Conservation (phyloP, 2,329 filamentous ascomycete genomes). For the Pleoardoris graminearum region DNA sequence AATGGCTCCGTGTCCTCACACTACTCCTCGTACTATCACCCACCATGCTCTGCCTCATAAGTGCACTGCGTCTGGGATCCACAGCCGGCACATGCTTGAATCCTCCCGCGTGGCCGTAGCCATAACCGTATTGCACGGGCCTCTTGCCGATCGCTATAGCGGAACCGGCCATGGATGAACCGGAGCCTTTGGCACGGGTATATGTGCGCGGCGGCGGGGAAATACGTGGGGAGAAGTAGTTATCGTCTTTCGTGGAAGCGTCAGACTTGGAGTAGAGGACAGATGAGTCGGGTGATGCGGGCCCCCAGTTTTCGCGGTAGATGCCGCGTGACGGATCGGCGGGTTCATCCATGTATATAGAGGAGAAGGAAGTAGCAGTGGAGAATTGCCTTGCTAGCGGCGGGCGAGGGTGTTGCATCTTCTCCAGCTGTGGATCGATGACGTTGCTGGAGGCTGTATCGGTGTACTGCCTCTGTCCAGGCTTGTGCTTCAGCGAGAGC, state of each 20-base stretch:
- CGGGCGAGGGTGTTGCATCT: slow-evolving; percentile 43
- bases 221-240: slow-evolving; percentile 10
- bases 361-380: slow-evolving; percentile 38
- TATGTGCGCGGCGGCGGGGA: slow-evolving; percentile 20
- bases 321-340: slow-evolving; percentile 23
- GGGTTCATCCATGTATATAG: slow-evolving; percentile 35
- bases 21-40: slow-evolving; percentile 33
- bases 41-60: slow-evolving; percentile 28
- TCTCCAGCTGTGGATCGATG: slow-evolving; percentile 38
- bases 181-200: slow-evolving; percentile 5
- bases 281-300: slow-evolving; percentile 24
- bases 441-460: slow-evolving; percentile 31
- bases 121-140: slow-evolving; percentile 23
- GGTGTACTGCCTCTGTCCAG: slow-evolving; percentile 6
- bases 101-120: slow-evolving; percentile 13
- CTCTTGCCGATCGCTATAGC: slow-evolving; percentile 22
- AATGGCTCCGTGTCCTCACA: slow-evolving; percentile 30
- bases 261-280: slow-evolving; percentile 25
- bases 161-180: slow-evolving; percentile 1
- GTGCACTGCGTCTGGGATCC: slow-evolving; percentile 24
- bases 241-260: slow-evolving; percentile 9
- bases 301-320: slow-evolving; percentile 28
- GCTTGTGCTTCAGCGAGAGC: slow-evolving; percentile 23
- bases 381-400: slow-evolving; percentile 27
- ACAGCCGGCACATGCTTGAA: slow-evolving; percentile 16